phyloP scores from a whole-genome alignment of 2,329 filamentous ascomycete genomes.

The Aspergillus glaucus region DNA sequence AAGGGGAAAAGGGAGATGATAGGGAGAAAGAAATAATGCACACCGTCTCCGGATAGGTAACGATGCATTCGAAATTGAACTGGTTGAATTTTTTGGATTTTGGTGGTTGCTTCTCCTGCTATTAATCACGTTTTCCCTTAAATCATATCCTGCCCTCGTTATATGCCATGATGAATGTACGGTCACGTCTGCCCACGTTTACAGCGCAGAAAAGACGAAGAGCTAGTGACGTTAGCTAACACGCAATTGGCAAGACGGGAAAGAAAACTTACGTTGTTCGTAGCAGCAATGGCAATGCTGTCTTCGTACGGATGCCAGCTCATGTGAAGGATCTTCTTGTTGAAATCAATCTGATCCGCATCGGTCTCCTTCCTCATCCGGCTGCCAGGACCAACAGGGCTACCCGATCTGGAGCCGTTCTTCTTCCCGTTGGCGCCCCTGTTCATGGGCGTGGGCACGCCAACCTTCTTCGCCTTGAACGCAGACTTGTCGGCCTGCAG shows the following conservation, averaged over 20 bases:
- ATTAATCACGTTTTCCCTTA: slow-evolving; percentile 13
- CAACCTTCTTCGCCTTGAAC: slow-evolving; percentile 99
- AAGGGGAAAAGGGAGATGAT: slow-evolving; percentile 8
- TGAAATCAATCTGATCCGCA: slow-evolving; percentile 98
- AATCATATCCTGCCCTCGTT: background rate
- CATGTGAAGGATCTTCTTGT: slow-evolving; percentile 99
- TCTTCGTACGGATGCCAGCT: slow-evolving; percentile 99
- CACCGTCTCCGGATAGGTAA: slow-evolving; percentile 14
- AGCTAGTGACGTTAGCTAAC: slow-evolving; percentile 43
- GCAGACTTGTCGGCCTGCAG: slow-evolving; percentile 97
- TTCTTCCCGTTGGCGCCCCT: slow-evolving; percentile 68
- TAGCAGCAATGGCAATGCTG: slow-evolving; percentile 98
- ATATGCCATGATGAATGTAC: background rate
- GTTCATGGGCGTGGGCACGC: slow-evolving; percentile 95
- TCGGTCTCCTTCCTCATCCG: slow-evolving; percentile 99
- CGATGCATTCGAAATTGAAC: slow-evolving; percentile 12
- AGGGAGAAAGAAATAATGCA: slow-evolving; percentile 7
- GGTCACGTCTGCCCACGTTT: slow-evolving; percentile 1
- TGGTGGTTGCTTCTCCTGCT: slow-evolving; percentile 16
- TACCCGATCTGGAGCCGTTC: slow-evolving; percentile 77
- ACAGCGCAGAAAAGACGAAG: slow-evolving; percentile 74
- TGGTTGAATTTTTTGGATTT: slow-evolving; percentile 16
- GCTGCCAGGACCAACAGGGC: slow-evolving; percentile 80
- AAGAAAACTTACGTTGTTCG: slow-evolving; percentile 80
- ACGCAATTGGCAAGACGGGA: background rate